A percentile compares a stretch with the other conserved stretches of the same genome.
phyloP scores from a whole-genome alignment of 2,329 filamentous ascomycete genomes.

The Decorospora gaudefroyi region DNA sequence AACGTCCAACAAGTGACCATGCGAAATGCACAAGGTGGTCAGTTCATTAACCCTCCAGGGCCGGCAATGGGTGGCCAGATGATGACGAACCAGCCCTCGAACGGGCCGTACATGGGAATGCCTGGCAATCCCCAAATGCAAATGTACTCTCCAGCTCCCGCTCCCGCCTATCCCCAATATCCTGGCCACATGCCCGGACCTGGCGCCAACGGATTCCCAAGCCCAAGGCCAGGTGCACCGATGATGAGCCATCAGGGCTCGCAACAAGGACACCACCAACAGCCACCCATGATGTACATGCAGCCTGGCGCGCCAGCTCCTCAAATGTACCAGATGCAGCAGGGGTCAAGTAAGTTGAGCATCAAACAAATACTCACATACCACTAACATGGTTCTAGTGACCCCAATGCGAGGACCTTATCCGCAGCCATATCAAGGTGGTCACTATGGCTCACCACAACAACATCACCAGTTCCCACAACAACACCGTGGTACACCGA shows the following conservation, averaged over 20 bases:
- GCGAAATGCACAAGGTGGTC: slow-evolving; percentile 72
- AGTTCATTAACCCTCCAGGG: slow-evolving; percentile 72
- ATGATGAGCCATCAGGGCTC: slow-evolving; percentile 97
- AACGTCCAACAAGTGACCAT: slow-evolving; percentile 71
- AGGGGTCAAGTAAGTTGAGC: slow-evolving; percentile 71
- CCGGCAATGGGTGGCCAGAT: slow-evolving; percentile 72
- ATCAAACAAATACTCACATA: background rate
- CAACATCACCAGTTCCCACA: slow-evolving; percentile 49
- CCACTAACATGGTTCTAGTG: slow-evolving; percentile 36
- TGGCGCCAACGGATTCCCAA: slow-evolving; percentile 80
- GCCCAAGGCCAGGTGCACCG: slow-evolving; percentile 77
- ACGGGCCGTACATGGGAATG: slow-evolving; percentile 69
- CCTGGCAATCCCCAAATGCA: slow-evolving; percentile 73
- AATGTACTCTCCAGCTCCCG: slow-evolving; percentile 74
- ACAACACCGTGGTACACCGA: slow-evolving; percentile 49
- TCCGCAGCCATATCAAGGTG: slow-evolving; percentile 47
- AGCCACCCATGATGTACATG: slow-evolving; percentile 70
- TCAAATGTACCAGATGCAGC: slow-evolving; percentile 73
- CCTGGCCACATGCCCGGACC: slow-evolving; percentile 56
- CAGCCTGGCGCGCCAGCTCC: slow-evolving; percentile 76
- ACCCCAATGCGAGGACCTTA: slow-evolving; percentile 48
- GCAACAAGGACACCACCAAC: slow-evolving; percentile 77
- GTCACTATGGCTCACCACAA: slow-evolving; percentile 48
- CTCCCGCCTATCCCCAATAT: slow-evolving; percentile 69
- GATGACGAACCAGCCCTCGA: slow-evolving; percentile 78